Base-by-base conservation (phyloP, 257 asterid species). In the Striga asiatica region DNA sequence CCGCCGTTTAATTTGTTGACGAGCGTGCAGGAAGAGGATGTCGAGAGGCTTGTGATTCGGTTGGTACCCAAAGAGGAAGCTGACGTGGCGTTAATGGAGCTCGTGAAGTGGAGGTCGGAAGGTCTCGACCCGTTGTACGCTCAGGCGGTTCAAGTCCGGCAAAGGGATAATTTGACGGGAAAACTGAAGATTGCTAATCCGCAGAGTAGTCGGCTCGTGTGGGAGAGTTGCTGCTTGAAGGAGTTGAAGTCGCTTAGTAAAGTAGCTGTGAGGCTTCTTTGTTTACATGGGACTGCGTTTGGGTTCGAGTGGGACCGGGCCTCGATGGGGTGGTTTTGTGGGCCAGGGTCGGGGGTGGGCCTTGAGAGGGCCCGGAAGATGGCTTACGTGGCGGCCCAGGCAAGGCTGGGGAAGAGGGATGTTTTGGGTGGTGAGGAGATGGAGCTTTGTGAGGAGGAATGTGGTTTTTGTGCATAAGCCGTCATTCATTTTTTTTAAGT, bases 41-140 rank as follows among this genome's bases (percentile, higher is more conserved):
- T 84, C 13, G 88, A 84, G 37, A 69, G 38, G 50, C 80, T 84
- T 38, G 70, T 84, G 34, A 76, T 81, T 0, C 62, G 85, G 7
- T 71, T 84, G 22, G 87, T 81, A 6, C 61, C 94, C 0, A 52
- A 66, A 32, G 94, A 84, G 46, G 94, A 84, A 65, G 77, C 78
- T 64, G 84, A 64, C 31, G 52, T 67, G 50, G 91, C 84, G 10
- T 60, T 84, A 18, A 74, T 74, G 91, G 94, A 84, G 57, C 91
- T 84, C 25, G 72, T 72, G 91, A 84, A 77, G 70, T 84, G 94
- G 94, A 67, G 91, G 31, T 71, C 87, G 13, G 94, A 84, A 61
- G 94, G 91, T 22, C 58, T 84, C n/a, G 94, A 84, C 54, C 94
- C 94, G 1, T 43, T 84, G 17, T 84, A 84, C 18, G 94, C 94